Conservation (phyloP, 2,329 filamentous ascomycete genomes). For the Ceratocystis ficicola region DNA sequence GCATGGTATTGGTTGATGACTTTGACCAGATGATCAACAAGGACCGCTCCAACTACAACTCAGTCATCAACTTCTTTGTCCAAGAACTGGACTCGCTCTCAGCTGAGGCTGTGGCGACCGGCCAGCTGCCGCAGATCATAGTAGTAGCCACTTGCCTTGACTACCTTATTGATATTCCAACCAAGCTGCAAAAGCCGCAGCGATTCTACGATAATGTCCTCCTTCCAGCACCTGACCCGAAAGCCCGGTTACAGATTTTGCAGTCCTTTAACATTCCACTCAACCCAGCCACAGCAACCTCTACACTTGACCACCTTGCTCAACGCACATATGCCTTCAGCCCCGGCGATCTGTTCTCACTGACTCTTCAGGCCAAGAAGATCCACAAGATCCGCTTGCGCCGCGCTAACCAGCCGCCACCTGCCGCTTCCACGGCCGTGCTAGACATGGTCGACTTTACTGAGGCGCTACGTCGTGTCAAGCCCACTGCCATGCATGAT, state of each 20-base stretch:
- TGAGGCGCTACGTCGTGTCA: conserved; percentile 53
- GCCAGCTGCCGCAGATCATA: conserved; percentile 45
- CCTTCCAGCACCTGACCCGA: conserved; percentile 62
- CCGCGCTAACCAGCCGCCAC: conserved; percentile 25
- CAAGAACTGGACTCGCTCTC: conserved; percentile 46
- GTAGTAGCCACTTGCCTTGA: conserved; percentile 64
- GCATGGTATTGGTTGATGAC: conserved; percentile 67
- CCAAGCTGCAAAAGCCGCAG: conserved; percentile 50
- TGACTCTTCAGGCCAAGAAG: conserved; percentile 37
- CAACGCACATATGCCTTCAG: conserved; percentile 80
- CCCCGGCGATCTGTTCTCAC: conserved; percentile 57
- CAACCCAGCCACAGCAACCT: conserved; percentile 37
- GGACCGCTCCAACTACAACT: conserved; percentile 40
- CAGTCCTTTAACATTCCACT: conserved; percentile 43
- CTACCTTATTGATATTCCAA: conserved; percentile 59
- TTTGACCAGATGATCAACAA: conserved; percentile 58
- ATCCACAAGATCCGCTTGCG: conserved; percentile 27
- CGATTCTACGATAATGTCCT: conserved; percentile 57
- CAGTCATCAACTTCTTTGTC: conserved; percentile 40
- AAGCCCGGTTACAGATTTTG: conserved; percentile 62
- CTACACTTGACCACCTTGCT: conserved; percentile 48
- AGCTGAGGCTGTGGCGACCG: conserved; percentile 29
- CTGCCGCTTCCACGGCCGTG: conserved; percentile 41
- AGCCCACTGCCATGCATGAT: conserved; percentile 77
- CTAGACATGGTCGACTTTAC: conserved; percentile 40